Base-by-base conservation (phyloP, 441 rosid species). In the Aquilaria agallochum region DNA sequence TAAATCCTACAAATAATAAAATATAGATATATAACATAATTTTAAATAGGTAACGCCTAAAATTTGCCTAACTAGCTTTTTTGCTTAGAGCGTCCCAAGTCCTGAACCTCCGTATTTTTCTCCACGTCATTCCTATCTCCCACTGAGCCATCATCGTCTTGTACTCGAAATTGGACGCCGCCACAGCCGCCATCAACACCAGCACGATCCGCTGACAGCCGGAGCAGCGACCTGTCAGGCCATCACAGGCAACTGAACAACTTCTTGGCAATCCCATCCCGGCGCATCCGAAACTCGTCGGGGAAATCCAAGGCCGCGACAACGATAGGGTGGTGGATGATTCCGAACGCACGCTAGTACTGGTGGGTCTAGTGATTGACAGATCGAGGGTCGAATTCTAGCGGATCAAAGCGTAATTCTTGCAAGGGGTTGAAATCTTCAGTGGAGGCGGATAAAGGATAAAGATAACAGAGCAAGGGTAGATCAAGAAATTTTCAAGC, bases 241-340 rank as follows among this genome's bases (percentile, higher is more conserved):
- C 27, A 1, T 20, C 27, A 66, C 65, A 67, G 76, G 59, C 89
- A 83, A 0, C 89, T 75, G 55, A 91, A 94, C 10, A 94, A 48
- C 63, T 69, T 81, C 88, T 91, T 96, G 0, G 97, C 96, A 59
- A 94, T 89, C 69, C 74, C 74, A 76, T 87, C 97, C 67, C 97
- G 80, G 5, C 89, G 73, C 6, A 76, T 73, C 64, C 77, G 76
- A 54, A 94, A 91, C 58, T 89, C 88, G 56, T 84, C 78, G 0
- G 99, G 97, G 54, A 83, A 87, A 77, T 94, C 99, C 0, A 74
- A 63, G 63, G 92, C 96, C 0, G 99, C 99, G 9, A 94, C 96
- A 68, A 71, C 67, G 63, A 94, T 88, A 9, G 96, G 95, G 47
- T 78, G 76, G 60, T 91, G 89, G 64, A 94, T 91, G 61, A 94